Evolutionary conservation across 1,284 basidiomycete species (phyloP).

Genomic region (Paramarasmius palmivorus): DNA sequence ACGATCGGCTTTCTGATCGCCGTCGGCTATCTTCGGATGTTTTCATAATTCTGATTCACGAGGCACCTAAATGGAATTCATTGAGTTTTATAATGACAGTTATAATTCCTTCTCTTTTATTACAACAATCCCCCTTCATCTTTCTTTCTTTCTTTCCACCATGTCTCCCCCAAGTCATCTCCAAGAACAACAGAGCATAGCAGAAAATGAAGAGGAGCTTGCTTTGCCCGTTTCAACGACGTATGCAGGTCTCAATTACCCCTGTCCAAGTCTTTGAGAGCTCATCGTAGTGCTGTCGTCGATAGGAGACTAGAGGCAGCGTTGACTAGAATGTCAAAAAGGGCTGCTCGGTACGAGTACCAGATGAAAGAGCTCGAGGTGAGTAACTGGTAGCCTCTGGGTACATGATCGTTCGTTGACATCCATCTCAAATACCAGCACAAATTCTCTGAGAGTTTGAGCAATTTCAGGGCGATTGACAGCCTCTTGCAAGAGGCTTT

Average conservation of each 20-base stretch:
- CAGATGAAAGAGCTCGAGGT: constrained; percentile 75
- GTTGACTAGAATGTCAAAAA: constrained; percentile 49
- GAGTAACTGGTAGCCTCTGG: constrained; percentile 1
- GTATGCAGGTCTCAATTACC: constrained; percentile 2
- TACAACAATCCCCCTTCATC: background rate
- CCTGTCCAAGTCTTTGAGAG: background rate
- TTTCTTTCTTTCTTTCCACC: background rate
- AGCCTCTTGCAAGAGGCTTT: constrained; percentile 63
- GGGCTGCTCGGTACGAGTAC: constrained; percentile 55
- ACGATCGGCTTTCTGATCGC: no score
- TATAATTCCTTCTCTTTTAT: constrained; percentile 18
- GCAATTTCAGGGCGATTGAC: constrained; percentile 72
- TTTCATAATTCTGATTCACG: no score
- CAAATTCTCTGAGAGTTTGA: constrained; percentile 63
- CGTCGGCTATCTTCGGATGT: no score
- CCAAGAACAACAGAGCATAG: background rate
- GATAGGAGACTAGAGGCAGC: constrained; percentile 45
- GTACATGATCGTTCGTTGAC: background rate
- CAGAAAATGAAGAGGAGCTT: background rate
- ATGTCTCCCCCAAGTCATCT: constrained; percentile 3
- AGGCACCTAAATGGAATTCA: no score
- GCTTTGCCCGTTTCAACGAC: constrained; percentile 7
- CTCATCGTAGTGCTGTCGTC: constrained; percentile 1
- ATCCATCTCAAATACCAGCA: constrained; percentile 41
- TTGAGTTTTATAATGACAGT: no score